A percentile compares a stretch with the other conserved stretches of the same genome.
phyloP scores from a whole-genome alignment of 1,139 yeast genomes.

The Trichomonascaceae sp. region DNA sequence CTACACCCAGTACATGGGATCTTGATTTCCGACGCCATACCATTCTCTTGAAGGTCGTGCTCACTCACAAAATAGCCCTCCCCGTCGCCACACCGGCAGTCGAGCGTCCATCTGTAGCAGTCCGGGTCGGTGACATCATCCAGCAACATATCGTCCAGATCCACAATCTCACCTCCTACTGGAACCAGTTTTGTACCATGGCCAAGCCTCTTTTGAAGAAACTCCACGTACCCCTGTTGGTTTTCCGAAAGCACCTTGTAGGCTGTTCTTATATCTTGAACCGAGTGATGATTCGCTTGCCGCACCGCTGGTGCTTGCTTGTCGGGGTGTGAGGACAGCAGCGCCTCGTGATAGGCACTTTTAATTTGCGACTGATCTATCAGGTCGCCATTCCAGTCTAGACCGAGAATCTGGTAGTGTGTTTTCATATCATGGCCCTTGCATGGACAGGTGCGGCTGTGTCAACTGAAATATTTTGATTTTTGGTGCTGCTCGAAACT shows the following conservation, averaged over 20 bases:
- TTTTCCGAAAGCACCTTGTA: conserved; percentile 34
- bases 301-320: too few relatives aligned
- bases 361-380: conserved; percentile 36
- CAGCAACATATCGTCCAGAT: conserved; percentile 39
- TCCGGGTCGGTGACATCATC: conserved; percentile 11
- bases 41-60: conserved; percentile 42
- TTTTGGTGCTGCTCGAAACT: too few relatives aligned
- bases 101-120: conserved; percentile 31
- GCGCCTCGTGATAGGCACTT: conserved; percentile 43
- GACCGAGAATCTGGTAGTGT: conserved; percentile 41
- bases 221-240: conserved; percentile 38
- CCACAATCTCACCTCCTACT: conserved; percentile 39
- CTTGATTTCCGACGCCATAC: conserved; percentile 44
- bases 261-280: conserved; percentile 44
- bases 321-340: conserved; percentile 69
- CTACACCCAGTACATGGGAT: conserved; percentile 76
- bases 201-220: conserved; percentile 26
- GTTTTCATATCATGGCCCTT: too few relatives aligned
- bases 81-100: conserved; percentile 54
- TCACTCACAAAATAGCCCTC: conserved; percentile 50
- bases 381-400: conserved; percentile 14
- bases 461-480: too few relatives aligned
- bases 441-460: too few relatives aligned
- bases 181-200: conserved; percentile 25
- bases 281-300: too few relatives aligned